Base-by-base conservation (phyloP, 2,329 filamentous ascomycete genomes). In the Venturia effusa region DNA sequence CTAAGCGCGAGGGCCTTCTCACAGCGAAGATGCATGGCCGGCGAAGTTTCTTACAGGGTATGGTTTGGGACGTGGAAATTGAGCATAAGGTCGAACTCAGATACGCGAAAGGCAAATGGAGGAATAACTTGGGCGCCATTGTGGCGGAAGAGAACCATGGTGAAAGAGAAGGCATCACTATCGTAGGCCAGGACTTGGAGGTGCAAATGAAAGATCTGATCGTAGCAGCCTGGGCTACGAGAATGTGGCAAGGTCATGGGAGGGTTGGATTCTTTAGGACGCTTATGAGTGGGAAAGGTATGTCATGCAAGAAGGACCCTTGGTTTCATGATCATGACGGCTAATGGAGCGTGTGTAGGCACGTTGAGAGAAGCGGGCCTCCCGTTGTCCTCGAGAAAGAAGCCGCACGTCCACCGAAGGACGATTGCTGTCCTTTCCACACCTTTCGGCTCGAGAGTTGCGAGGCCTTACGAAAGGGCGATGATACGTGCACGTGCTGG, bases 171-270 rank as follows among this genome's bases (percentile, higher is more conserved):
- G 59, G 40, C 22, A 55, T 63, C n/a, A 62, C 43, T 13, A 63
- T 59, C 24, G 34, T 45, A 13, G 61, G 61, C 15, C 13, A 39
- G 48, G 30, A 59, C 24, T 32, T 63, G 37, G 61, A 63, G 34
- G 45, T 63, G 15, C 30, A 59, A n/a, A 63, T 63, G 61, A 63
- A 63, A 41, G 61, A 65, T 64, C 51, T 65, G 4, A 57, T 65
- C 17, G 64, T 65, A 17, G 64, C 64, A 13, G 34, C 43, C 13
- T 65, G 64, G 64, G 39, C 54, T 15, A 45, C 64, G 62, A 64
- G 54, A 37, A 30, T 65, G 61, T 65, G 64, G 64, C 41, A 59
- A 27, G 37, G 61, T 40, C 22, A 59, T 37, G 59, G 24, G 10
- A 59, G 34, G 62, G 48, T 39, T 15, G 13, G 32, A 8, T 34